Evolutionary conservation across 495 filamentous ascomycete species (phyloP).

Genomic region (Chaetomium cochliodes): DNA sequence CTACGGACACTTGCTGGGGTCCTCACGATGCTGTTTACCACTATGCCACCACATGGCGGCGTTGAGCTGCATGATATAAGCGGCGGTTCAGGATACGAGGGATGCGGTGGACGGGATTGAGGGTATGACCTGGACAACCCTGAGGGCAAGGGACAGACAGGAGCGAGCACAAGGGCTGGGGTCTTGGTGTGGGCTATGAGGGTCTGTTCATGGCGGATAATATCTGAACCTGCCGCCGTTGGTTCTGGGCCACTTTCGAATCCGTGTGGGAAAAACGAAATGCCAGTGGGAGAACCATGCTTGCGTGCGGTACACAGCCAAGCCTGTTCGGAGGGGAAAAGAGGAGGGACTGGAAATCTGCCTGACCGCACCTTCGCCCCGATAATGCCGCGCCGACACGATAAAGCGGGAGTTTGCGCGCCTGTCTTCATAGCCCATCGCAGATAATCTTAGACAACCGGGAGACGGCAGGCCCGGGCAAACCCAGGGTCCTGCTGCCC

Average conservation of each 20-base stretch:
- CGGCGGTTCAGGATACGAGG: not conserved
- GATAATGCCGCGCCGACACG: conserved; percentile 16
- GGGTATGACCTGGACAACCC: conserved; percentile 13
- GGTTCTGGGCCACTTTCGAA: not conserved
- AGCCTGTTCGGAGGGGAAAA: conserved; percentile 22
- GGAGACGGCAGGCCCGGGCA: conserved; percentile 32
- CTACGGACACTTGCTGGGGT: not conserved
- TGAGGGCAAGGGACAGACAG: conserved; percentile 13
- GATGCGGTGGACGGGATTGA: not conserved
- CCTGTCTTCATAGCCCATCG: conserved; percentile 48
- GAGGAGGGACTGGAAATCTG: conserved; percentile 28
- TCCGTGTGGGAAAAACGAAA: conserved; percentile 17
- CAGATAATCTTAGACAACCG: conserved; percentile 48
- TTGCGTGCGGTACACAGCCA: conserved; percentile 10
- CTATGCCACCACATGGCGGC: not conserved
- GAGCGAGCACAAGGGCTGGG: conserved; percentile 20
- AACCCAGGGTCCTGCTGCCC: conserved; percentile 13
- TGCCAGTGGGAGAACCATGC: conserved; percentile 18
- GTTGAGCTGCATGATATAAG: not conserved
- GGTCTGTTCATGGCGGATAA: not conserved
- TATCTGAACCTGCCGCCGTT: not conserved
- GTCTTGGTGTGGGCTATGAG: not conserved
- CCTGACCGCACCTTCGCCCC: conserved; percentile 6
- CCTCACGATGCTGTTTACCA: not conserved
- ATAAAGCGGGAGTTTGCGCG: conserved; percentile 35